Conservation (phyloP, 352 stramenopile genomes). For the Pythium scleroteichum region DNA sequence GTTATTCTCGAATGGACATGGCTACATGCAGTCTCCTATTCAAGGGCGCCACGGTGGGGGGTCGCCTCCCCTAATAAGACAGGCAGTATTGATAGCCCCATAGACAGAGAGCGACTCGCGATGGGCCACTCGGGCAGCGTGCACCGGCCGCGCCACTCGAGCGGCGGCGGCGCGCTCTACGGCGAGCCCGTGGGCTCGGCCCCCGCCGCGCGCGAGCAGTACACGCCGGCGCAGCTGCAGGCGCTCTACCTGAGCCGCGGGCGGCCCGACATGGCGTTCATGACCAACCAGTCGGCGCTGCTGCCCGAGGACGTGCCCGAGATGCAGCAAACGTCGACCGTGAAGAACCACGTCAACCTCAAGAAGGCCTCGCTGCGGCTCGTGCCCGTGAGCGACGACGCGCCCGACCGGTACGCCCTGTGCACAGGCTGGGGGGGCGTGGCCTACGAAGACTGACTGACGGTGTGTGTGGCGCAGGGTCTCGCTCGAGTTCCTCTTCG, state of each 20-base stretch:
- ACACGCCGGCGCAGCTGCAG: constrained; percentile 83
- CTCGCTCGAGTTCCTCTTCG: constrained; percentile 72
- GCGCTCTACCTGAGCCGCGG: constrained; percentile 79
- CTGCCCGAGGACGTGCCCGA: constrained; percentile 60
- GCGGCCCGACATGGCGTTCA: constrained; percentile 83
- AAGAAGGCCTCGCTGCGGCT: constrained; percentile 80
- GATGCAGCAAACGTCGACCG: constrained; percentile 81
- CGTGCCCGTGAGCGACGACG: constrained; percentile 25
- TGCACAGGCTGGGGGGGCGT: no score
- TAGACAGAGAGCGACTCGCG: neutral
- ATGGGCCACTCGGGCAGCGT: constrained; percentile 83
- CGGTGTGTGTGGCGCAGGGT: constrained; percentile 19
- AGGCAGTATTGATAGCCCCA: neutral
- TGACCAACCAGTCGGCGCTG: constrained; percentile 62
- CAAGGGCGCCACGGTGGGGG: neutral
- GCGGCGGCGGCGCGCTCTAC: constrained; percentile 54
- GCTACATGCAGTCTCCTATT: neutral
- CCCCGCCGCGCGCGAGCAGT: constrained; percentile 43
- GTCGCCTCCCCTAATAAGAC: no score
- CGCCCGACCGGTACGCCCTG: constrained; percentile 25
- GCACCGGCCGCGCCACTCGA: constrained; percentile 34
- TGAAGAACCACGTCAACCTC: constrained; percentile 86
- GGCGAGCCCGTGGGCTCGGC: constrained; percentile 52
- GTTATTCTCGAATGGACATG: no score
- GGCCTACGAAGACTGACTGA: no score